Conservation (phyloP, 257 asterid genomes). For the Dorcoceras hygrometricum region DNA sequence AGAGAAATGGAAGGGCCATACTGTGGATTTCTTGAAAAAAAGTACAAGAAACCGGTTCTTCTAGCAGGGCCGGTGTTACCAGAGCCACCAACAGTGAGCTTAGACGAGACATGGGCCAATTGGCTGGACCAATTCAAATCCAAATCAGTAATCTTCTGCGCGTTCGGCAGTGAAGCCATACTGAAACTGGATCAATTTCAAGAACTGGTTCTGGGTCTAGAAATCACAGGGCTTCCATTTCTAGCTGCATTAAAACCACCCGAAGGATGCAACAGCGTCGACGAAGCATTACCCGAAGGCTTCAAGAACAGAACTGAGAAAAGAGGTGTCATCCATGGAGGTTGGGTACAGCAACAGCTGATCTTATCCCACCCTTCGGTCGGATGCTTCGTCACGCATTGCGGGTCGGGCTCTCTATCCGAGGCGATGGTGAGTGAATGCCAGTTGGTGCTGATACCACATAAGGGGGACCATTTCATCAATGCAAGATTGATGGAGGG, state of each 20-base stretch:
- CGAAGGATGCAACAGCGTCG: slow-evolving; percentile 23
- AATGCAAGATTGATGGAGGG: slow-evolving; percentile 35
- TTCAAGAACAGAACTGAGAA: slow-evolving; percentile 23
- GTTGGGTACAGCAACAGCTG: slow-evolving; percentile 43
- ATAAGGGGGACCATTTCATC: slow-evolving; percentile 30
- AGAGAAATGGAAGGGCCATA: slow-evolving; percentile 34
- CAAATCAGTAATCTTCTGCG: slow-evolving; percentile 36
- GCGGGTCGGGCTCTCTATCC: slow-evolving; percentile 40
- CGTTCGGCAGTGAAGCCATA: slow-evolving; percentile 46
- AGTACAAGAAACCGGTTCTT: slow-evolving; percentile 28
- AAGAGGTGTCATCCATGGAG: slow-evolving; percentile 37
- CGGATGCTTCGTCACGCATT: slow-evolving; percentile 49
- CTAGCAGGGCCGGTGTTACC: slow-evolving; percentile 39
- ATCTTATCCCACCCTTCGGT: slow-evolving; percentile 35
- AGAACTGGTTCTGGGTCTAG: slow-evolving; percentile 35
- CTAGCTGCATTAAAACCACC: slow-evolving; percentile 37
- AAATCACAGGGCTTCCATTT: slow-evolving; percentile 38
- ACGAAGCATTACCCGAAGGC: slow-evolving; percentile 39
- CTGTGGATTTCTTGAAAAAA: slow-evolving; percentile 27
- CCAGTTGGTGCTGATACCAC: slow-evolving; percentile 37
- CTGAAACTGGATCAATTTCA: slow-evolving; percentile 32
- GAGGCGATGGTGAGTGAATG: slow-evolving; percentile 42
- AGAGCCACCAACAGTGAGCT: neutral
- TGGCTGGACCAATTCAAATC: slow-evolving; percentile 32
- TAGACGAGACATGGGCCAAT: slow-evolving; percentile 24